Percentiles rank a stretch among this genome's conserved stretches.
These are phyloP conservation scores for Penicillium bovifimosum DNA, from an alignment of 495 filamentous ascomycete species.

Conservation along the genomic window DNA sequence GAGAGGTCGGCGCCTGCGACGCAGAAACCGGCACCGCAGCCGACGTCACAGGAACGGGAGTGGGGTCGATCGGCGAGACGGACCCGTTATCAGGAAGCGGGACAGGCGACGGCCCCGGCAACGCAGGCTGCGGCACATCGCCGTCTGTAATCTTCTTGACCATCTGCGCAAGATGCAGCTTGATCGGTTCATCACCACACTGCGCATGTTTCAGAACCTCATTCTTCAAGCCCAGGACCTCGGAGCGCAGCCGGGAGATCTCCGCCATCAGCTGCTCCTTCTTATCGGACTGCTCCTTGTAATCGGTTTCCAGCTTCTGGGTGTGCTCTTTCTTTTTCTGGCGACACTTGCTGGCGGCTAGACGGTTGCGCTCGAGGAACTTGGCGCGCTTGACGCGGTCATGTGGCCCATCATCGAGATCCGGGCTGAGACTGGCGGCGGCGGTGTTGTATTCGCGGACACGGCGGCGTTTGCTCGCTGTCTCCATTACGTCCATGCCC, in stretches of 20 bases:
- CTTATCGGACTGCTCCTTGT: conserved; percentile 49
- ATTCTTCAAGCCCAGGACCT: conserved; percentile 51
- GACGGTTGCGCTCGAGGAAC: conserved; percentile 75
- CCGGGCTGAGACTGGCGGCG: conserved; percentile 22
- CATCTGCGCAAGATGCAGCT: conserved; percentile 44
- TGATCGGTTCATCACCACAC: conserved; percentile 52
- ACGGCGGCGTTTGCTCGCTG: conserved; percentile 3
- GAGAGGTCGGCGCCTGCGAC: conserved; percentile 1
- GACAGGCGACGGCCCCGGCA: background rate
- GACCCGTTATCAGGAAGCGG: conserved; percentile 5
- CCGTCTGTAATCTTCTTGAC: conserved; percentile 35
- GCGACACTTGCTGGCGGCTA: conserved; percentile 82
- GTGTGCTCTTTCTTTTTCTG: conserved; percentile 81
- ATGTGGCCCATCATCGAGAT: conserved; percentile 21
- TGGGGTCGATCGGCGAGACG: conserved; percentile 8
- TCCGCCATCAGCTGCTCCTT: conserved; percentile 61
- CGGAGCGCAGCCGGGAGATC: conserved; percentile 34
- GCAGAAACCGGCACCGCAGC: conserved; percentile 1
- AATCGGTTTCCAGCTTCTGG: conserved; percentile 47
- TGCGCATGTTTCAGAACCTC: conserved; percentile 54
- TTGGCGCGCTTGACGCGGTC: conserved; percentile 34
- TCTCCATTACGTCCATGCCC: background rate
- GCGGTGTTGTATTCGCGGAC: conserved; percentile 12
- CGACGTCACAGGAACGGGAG: background rate
- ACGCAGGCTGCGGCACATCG: conserved; percentile 9